Evolutionary conservation across 257 asterid genomes (phyloP), one percentile per base, ranked within the genome.

Genomic region (Rhazya stricta): DNA sequence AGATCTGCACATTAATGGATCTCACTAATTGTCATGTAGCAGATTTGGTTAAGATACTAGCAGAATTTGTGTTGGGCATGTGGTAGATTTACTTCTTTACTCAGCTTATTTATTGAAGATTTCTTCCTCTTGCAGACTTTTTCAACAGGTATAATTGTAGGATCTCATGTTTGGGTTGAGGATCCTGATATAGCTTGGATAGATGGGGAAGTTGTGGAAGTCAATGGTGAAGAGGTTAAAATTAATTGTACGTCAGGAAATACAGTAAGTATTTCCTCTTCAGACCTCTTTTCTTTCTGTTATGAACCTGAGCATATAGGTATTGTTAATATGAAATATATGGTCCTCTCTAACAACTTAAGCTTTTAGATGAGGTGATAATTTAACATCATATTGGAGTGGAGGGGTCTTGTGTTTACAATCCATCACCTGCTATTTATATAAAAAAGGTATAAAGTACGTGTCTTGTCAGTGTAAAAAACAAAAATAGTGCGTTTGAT

Each of bases 81-180:
- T 13, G 0, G 16, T 39, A 9, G 50, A 19, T 67, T 45, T 42
- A 27, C 27, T 69, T 48, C 63, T 18, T 71, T 50, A 15, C 48
- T 51, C 63, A 71, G 29, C 46, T 57, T 68, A 60, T 68, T 46
- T 32, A 56, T 43, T 37, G 2, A 58, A 57, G 50, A 74, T 71
- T n/a, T 42, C 74, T 81, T 75, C 79, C 56, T 74, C 76, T 68
- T 84, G 80, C 86, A 95, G 99, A 81, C 89, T 85, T 83, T 76
- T 79, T 67, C 90, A 77, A 72, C 89, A 84, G 79, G 88, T 77
- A 81, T 89, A 79, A 85, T 82, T 30, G 91, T 87, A 85, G 99
- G 99, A 81, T 90, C 98, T 79, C 96, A 82, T 74, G 97, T 92
- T 79, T 95, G 98, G 99, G 88, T 92, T 78, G 97, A 86, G 86